These are phyloP conservation scores for Cercospora beticola DNA, from an alignment of 2,329 filamentous ascomycete species.

Conservation along the genomic window DNA sequence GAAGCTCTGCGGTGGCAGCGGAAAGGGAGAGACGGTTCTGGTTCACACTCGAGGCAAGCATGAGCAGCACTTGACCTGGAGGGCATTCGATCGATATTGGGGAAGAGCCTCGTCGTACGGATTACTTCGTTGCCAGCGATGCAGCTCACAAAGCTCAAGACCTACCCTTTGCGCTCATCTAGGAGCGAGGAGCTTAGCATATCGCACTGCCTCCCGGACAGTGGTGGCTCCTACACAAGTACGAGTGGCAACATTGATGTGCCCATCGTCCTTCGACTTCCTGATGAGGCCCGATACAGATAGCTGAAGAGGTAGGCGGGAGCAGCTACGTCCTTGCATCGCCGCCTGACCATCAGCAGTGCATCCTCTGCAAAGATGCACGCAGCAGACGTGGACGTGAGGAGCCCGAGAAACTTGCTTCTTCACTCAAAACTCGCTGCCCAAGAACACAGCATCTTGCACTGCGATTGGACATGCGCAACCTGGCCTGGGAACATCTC, in stretches of 20 bases:
- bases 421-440: not conserved
- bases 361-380: too few species aligned
- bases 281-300: not conserved
- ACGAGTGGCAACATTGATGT: not conserved
- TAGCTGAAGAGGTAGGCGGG: too few species aligned
- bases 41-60: not conserved
- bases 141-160: not conserved
- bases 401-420: not conserved
- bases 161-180: not conserved
- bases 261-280: not conserved
- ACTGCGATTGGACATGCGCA: not conserved
- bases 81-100: not conserved
- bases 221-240: slow-evolving; percentile 18
- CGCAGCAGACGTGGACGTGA: too few species aligned
- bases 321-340: too few species aligned
- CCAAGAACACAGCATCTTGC: not conserved
- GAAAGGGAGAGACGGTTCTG: not conserved
- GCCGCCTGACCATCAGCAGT: too few species aligned
- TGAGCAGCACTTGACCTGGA: not conserved
- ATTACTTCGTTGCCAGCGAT: not conserved
- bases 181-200: slow-evolving; percentile 22
- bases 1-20: not conserved
- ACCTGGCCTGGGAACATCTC: not conserved
- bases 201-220: slow-evolving; percentile 17
- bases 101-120: not conserved